Conservation (phyloP, 805 yeast species). For the Scheffersomyces lignosus region DNA sequence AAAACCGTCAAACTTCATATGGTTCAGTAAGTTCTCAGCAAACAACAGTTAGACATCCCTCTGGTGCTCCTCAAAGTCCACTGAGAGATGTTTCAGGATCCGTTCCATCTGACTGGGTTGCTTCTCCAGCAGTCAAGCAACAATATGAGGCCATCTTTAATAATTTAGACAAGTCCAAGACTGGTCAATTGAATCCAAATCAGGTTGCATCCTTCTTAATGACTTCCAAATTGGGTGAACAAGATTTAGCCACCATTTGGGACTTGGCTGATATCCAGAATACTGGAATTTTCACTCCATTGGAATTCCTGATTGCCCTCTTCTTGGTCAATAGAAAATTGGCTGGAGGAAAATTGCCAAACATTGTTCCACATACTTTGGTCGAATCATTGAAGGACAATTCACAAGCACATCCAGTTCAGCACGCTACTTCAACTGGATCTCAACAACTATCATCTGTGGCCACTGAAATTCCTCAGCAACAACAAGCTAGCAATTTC, state of each 20-base stretch:
- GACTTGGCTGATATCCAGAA: constrained; percentile 89
- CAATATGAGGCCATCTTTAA: constrained; percentile 82
- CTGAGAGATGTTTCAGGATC: constrained; percentile 16
- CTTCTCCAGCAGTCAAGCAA: constrained; percentile 65
- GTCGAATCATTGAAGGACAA: constrained; percentile 32
- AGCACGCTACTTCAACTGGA: background rate
- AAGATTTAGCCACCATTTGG: constrained; percentile 87
- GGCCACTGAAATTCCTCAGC: constrained; percentile 1
- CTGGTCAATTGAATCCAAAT: constrained; percentile 67
- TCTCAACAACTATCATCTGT: constrained; percentile 6
- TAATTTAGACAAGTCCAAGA: constrained; percentile 63
- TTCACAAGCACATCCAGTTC: constrained; percentile 8
- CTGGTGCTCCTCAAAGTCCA: constrained; percentile 7
- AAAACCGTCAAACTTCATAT: constrained; percentile 33
- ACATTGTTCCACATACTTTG: constrained; percentile 68
- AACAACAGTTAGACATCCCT: constrained; percentile 32
- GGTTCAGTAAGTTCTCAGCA: constrained; percentile 35
- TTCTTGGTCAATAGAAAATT: constrained; percentile 83
- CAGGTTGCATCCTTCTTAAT: constrained; percentile 87
- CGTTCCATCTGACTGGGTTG: constrained; percentile 57
- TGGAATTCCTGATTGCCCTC: constrained; percentile 93
- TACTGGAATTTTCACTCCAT: constrained; percentile 73
- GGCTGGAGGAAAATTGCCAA: constrained; percentile 77
- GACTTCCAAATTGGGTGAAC: constrained; percentile 84
- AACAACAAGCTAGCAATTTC: background rate